Percentiles rank a stretch among this genome's conserved stretches.
Evolutionary conservation across 2,329 filamentous ascomycete genomes (phyloP).

Genomic region (Cladosporium phlei): DNA sequence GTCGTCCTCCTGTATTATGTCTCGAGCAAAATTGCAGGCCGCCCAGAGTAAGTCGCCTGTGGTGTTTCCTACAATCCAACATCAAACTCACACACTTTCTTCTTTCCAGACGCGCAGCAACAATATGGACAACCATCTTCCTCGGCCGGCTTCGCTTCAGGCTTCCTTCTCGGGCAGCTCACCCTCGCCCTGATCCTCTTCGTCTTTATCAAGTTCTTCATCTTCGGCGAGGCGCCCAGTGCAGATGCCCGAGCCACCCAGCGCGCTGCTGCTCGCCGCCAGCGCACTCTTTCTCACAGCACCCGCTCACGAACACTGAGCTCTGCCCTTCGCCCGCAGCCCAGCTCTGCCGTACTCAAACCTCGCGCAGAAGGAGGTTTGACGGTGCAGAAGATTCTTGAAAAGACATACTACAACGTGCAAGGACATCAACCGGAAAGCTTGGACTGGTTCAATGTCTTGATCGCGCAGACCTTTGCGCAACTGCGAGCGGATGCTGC

Average conservation of each 20-base stretch:
- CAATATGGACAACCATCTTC: constrained; percentile 20
- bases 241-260: constrained; percentile 73
- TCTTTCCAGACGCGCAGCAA: constrained; percentile 19
- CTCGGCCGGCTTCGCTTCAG: constrained; percentile 74
- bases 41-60: constrained; percentile 22
- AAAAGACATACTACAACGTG: constrained; percentile 97
- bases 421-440: constrained; percentile 94
- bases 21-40: constrained; percentile 32
- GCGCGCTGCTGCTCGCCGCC: constrained; percentile 68
- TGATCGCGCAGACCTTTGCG: constrained; percentile 93
- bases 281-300: constrained; percentile 66
- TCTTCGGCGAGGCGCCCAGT: constrained; percentile 89
- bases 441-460: constrained; percentile 97
- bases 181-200: constrained; percentile 87
- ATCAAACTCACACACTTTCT: neutral
- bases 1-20: constrained; percentile 19
- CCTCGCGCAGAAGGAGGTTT: constrained; percentile 41
- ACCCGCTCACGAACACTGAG: constrained; percentile 35
- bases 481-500: constrained; percentile 91
- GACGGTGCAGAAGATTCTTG: constrained; percentile 88
- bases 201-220: constrained; percentile 99
- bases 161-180: constrained; percentile 86
- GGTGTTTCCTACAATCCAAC: too few species aligned
- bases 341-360: constrained; percentile 26
- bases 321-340: constrained; percentile 31